These are phyloP conservation scores for Golubevia sp. DNA, from an alignment of 1,284 basidiomycete genomes.

Conservation along the genomic window DNA sequence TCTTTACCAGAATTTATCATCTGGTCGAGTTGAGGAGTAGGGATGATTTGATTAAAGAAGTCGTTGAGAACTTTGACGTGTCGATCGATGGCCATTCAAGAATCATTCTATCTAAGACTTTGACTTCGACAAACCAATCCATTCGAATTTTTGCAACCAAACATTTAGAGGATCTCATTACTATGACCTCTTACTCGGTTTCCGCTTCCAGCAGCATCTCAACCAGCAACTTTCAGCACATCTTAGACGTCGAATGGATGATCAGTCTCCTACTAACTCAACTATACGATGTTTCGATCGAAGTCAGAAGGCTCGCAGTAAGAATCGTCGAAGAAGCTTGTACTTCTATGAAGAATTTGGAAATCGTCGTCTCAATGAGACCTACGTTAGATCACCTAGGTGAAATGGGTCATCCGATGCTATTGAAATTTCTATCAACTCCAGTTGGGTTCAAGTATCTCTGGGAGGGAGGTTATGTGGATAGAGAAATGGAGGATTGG, in stretches of 20 bases:
- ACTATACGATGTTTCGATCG: slow-evolving; percentile 85
- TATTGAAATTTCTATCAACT: slow-evolving; percentile 89
- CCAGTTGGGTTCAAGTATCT: slow-evolving; percentile 89
- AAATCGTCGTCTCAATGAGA: slow-evolving; percentile 89
- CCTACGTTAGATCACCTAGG: slow-evolving; percentile 94
- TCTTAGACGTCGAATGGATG: slow-evolving; percentile 28
- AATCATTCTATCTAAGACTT: slow-evolving; percentile 81
- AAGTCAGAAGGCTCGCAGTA: slow-evolving; percentile 87
- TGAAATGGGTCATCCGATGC: slow-evolving; percentile 83
- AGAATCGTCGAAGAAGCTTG: slow-evolving; percentile 87
- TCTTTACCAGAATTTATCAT: slow-evolving; percentile 94
- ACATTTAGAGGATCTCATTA: slow-evolving; percentile 71
- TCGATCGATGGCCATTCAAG: slow-evolving; percentile 42
- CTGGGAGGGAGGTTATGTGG: slow-evolving; percentile 87
- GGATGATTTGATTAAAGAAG: slow-evolving; percentile 86
- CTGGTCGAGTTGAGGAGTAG: slow-evolving; percentile 85
- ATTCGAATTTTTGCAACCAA: slow-evolving; percentile 81
- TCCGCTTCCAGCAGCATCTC: slow-evolving; percentile 10
- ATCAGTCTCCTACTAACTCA: slow-evolving; percentile 80
- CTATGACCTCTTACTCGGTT: slow-evolving; percentile 13
- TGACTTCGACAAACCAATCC: slow-evolving; percentile 67
- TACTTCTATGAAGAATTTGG: slow-evolving; percentile 78
- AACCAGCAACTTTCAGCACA: slow-evolving; percentile 6
- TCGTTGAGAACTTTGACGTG: slow-evolving; percentile 83
- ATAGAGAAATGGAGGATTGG: slow-evolving; percentile 94